These are phyloP conservation scores for Lodderomyces orthopsilosis DNA, from an alignment of 1,139 yeast species.

Conservation along the genomic window DNA sequence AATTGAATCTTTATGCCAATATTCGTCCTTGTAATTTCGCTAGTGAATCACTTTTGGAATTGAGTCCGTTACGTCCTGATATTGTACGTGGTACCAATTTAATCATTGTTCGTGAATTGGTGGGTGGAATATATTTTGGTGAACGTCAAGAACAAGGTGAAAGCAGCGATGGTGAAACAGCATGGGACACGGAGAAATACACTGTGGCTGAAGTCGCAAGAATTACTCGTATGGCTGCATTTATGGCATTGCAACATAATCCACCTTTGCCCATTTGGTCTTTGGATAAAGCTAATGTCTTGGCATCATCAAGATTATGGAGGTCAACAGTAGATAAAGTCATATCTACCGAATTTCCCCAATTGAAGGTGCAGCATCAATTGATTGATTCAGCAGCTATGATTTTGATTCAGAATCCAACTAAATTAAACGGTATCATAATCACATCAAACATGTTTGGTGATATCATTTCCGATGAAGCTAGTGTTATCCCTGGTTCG, in stretches of 20 bases:
- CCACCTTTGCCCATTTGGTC: slow-evolving; percentile 97
- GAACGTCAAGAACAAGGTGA: slow-evolving; percentile 91
- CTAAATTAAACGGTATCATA: slow-evolving; percentile 84
- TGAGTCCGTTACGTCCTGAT: slow-evolving; percentile 84
- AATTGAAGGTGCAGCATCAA: slow-evolving; percentile 81
- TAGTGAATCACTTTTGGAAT: slow-evolving; percentile 76
- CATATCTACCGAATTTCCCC: slow-evolving; percentile 85
- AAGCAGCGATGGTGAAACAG: slow-evolving; percentile 57
- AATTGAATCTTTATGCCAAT: slow-evolving; percentile 89
- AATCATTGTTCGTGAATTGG: slow-evolving; percentile 90
- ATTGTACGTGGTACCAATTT: slow-evolving; percentile 88
- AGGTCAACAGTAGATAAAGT: slow-evolving; percentile 87
- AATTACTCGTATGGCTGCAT: slow-evolving; percentile 97
- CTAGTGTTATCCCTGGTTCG: slow-evolving; percentile 96
- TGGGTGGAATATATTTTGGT: slow-evolving; percentile 97
- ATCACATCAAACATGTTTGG: slow-evolving; percentile 97
- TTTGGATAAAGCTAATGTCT: slow-evolving; percentile 93
- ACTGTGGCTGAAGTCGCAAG: slow-evolving; percentile 88
- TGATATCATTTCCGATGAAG: slow-evolving; percentile 96
- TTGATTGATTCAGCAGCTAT: slow-evolving; percentile 97
- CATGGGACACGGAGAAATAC: slow-evolving; percentile 93
- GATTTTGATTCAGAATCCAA: slow-evolving; percentile 90
- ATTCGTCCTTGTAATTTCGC: slow-evolving; percentile 95
- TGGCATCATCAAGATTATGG: slow-evolving; percentile 96
- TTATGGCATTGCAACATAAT: slow-evolving; percentile 85